Base-by-base conservation (phyloP, 208 protist species). In the Crithidia bombi region DNA sequence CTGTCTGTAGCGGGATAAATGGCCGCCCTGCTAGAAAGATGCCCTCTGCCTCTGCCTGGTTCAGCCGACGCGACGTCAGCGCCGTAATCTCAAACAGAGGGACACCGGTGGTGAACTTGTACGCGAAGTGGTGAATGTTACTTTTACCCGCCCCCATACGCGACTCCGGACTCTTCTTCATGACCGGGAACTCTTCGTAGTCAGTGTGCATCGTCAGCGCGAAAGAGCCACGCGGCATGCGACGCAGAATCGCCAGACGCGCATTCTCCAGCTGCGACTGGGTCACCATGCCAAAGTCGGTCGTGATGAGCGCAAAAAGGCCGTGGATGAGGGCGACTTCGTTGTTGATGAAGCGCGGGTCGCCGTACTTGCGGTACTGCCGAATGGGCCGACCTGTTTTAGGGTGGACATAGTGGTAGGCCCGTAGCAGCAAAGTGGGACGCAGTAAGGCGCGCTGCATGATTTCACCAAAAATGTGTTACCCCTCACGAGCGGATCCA, bases 41-140 rank as follows among this genome's bases (percentile, higher is more conserved):
- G 15, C 87, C 91, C 66, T 96, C 91, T 7, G 91, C 91, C 83
- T 96, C 91, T 11, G 91, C 87, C 75, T 91, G 88, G 51, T 87
- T 90, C 59, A 96, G 80, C 38, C 88, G 83, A 3, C 87, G 79
- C 15, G 85, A 85, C 6, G 80, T 76, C 36, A 91, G 65, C 57
- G 73, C 58, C 65, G 72, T 83, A 56, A 96, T 93, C 64, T 96
- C 91, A 77, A 96, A 95, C 7, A 96, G 70, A 21, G 89, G 91
- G 15, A 96, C 70, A 5, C 91, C 91, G 3, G 91, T 96, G 15
- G 91, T 96, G 75, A 96, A 92, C 76, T 94, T 94, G 79, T 91
- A 96, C 9, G 89, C 89, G 62, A 94, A 96, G 79, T 96, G 91
- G 57, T 96, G 91, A 58, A 96, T 96, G 66, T 93, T 94, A 49